A percentile compares a stretch with the other conserved stretches of the same genome.
Evolutionary conservation across 371 early-diverging fungal genomes (phyloP).

Genomic region (Mortierella sp.): DNA sequence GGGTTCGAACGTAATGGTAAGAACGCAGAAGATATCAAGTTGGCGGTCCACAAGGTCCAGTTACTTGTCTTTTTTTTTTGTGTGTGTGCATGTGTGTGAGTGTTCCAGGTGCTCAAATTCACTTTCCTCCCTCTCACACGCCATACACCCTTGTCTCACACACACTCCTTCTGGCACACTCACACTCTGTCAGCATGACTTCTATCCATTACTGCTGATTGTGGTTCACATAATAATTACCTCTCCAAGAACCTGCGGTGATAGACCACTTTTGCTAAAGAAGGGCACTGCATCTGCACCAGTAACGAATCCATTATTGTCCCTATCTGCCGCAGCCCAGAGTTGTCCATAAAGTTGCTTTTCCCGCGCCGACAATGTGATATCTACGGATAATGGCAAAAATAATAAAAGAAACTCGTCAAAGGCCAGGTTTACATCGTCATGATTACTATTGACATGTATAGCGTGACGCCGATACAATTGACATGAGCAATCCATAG

Average conservation of each 20-base stretch:
- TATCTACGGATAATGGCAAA: conserved; percentile 8
- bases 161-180: no score
- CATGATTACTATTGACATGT: no score
- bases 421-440: neutral
- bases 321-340: conserved; percentile 77
- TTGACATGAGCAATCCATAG: no score
- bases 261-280: conserved; percentile 81
- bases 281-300: conserved; percentile 86
- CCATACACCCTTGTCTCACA: no score
- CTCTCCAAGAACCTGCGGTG: conserved; percentile 74
- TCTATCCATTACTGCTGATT: neutral
- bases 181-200: neutral
- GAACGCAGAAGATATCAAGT: no score
- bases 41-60: no score
- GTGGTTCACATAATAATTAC: conserved; percentile 52
- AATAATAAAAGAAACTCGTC: neutral
- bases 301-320: conserved; percentile 74
- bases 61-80: no score
- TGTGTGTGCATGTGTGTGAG: no score
- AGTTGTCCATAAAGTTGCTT: conserved; percentile 72
- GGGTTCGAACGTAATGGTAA: no score
- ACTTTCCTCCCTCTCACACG: no score
- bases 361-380: conserved; percentile 73
- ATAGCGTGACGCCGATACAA: no score
- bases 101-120: no score